phyloP scores from a whole-genome alignment of 164 flowering plant genomes.

The Vitis labrusca region DNA sequence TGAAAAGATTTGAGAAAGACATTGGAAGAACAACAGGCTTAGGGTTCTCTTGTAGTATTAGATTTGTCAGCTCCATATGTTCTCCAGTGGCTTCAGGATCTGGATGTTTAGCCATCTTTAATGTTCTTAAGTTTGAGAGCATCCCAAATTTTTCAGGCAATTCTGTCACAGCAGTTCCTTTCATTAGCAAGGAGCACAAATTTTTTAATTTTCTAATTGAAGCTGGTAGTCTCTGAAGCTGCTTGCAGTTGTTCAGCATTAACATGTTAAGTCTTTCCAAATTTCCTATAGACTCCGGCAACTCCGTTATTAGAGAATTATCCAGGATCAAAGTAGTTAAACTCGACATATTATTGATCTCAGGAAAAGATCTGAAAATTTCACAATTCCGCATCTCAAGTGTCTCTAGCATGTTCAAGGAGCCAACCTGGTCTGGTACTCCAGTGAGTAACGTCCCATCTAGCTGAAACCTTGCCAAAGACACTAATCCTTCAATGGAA shows the following conservation, averaged over 20 bases:
- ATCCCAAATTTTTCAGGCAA: constrained; percentile 27
- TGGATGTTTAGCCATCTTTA: constrained; percentile 13
- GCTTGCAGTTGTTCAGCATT: constrained; percentile 22
- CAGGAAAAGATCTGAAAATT: constrained; percentile 16
- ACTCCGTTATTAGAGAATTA: constrained; percentile 11
- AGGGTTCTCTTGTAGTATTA: neutral
- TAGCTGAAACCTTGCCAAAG: constrained; percentile 21
- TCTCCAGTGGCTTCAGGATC: neutral
- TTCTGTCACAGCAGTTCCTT: constrained; percentile 18
- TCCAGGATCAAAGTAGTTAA: constrained; percentile 16
- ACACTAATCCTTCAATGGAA: constrained; percentile 29
- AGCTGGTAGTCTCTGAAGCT: constrained; percentile 21
- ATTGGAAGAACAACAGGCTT: constrained; percentile 21
- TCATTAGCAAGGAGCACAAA: constrained; percentile 15
- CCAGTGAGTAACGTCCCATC: constrained; percentile 12
- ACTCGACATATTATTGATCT: constrained; percentile 15
- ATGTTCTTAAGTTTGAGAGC: constrained; percentile 16
- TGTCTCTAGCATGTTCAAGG: constrained; percentile 22
- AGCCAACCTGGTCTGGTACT: constrained; percentile 31
- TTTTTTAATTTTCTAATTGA: constrained; percentile 26
- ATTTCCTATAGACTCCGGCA: constrained; percentile 38
- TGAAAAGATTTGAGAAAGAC: constrained; percentile 37
- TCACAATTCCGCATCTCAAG: constrained; percentile 23
- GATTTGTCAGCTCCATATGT: too few relatives aligned
- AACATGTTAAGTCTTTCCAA: constrained; percentile 23